Evolutionary conservation across 441 rosid species (phyloP), one percentile per base, ranked within the genome.

Genomic region (Erodium texanum): DNA sequence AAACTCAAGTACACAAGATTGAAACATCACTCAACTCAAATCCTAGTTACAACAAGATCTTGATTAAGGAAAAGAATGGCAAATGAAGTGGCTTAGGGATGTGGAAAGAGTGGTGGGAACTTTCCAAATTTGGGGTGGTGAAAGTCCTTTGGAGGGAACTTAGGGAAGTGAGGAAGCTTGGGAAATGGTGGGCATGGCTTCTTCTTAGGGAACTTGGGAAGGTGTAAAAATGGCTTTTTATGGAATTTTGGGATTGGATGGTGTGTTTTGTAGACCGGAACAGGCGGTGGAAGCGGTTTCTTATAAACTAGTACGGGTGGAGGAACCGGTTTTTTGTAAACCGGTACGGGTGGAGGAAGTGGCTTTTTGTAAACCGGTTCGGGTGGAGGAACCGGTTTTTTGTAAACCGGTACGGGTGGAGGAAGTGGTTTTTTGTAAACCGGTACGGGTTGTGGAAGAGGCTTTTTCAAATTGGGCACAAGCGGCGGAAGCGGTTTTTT

Each of bases 151-250:
- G 41, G 41, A 34, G 41, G 41, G 41, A 82, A 84, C 77, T 84
- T 81, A 61, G 89, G 89, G 71, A 83, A 83, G 74, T 77, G 93
- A 73, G 92, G 87, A 61, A 79, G 23, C 79, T 82, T 70, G 10
- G 81, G 84, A 41, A 72, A 19, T 0, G 80, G 81, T 0, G 41
- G 41, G 41, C 41, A 34, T 34, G 41, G 41, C 10, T 34, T 34
- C 29, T 27, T 27, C 41, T 34, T 34, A 38, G 84, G 83, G 64
- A 77, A 73, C 64, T 70, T 77, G 14, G 75, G 78, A 18, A 73
- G 62, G 41, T 83, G 82, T 11, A 82, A 80, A 68, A 41, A 71
- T 24, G 87, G 87, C 45, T 77, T 74, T 78, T 83, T 79, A 15
- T 12, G 10, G 20, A 82, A 52, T 15, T 52, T 56, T 3, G 70